phyloP scores from a whole-genome alignment of 805 yeast genomes.

The Hagleromyces aurorensis region DNA sequence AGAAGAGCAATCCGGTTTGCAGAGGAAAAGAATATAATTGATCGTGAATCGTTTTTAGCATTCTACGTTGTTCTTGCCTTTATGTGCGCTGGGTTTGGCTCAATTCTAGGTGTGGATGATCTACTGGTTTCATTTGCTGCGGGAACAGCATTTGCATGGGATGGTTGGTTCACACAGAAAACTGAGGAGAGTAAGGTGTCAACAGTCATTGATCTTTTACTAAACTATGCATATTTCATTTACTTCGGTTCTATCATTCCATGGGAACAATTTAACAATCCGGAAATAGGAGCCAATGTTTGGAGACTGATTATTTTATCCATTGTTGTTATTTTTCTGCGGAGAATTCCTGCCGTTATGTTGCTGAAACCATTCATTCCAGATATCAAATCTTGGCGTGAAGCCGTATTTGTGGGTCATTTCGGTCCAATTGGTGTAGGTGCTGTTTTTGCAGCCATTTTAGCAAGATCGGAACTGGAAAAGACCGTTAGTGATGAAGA shows the following conservation, averaged over 20 bases:
- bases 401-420: conserved; percentile 89
- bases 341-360: conserved; percentile 79
- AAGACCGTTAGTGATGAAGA: conserved; percentile 39
- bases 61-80: conserved; percentile 76
- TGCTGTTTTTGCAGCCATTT: conserved; percentile 75
- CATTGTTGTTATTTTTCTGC: conserved; percentile 59
- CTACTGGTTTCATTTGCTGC: conserved; percentile 84
- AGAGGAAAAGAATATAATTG: conserved; percentile 60
- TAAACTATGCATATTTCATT: conserved; percentile 80
- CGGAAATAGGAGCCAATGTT: conserved; percentile 52
- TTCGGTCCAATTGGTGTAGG: conserved; percentile 97
- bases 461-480: conserved; percentile 69
- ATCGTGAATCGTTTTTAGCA: conserved; percentile 81
- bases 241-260: conserved; percentile 89
- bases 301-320: conserved; percentile 80
- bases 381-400: conserved; percentile 86
- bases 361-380: conserved; percentile 73
- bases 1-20: conserved; percentile 69
- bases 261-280: conserved; percentile 69
- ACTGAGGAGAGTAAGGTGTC: conserved; percentile 85
- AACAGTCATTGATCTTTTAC: conserved; percentile 76
- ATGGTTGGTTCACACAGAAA: conserved; percentile 75
- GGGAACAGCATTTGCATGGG: conserved; percentile 92
- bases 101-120: conserved; percentile 84
- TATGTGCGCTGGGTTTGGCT: conserved; percentile 82